These are phyloP conservation scores for Dioszegia aurantiaca DNA, from an alignment of 768 basidiomycete genomes.

Conservation along the genomic window DNA sequence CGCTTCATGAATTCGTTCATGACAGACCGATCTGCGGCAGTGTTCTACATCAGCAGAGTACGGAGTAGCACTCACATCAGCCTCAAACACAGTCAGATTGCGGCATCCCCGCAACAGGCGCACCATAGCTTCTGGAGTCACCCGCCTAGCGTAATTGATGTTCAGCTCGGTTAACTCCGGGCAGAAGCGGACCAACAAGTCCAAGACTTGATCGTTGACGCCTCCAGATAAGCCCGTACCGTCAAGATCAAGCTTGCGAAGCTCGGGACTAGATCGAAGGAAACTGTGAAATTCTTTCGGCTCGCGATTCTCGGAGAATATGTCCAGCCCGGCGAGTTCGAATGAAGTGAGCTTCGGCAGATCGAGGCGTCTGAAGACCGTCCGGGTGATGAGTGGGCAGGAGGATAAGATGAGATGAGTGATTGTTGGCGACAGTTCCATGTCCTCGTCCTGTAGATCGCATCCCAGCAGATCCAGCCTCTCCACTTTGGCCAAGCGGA, in stretches of 20 bases:
- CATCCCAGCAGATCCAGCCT: constrained; percentile 36
- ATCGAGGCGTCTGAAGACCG: constrained; percentile 68
- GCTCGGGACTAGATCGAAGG: constrained; percentile 65
- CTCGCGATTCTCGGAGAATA: constrained; percentile 57
- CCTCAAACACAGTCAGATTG: constrained; percentile 66
- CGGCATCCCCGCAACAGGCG: constrained; percentile 65
- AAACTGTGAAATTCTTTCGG: constrained; percentile 59
- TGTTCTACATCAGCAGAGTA: constrained; percentile 26
- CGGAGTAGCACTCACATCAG: constrained; percentile 56
- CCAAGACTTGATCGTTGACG: constrained; percentile 70
- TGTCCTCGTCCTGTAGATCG: constrained; percentile 53
- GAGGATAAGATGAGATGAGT: constrained; percentile 73
- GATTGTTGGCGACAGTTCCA: constrained; percentile 70
- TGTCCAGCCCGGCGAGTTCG: constrained; percentile 75
- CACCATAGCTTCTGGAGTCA: constrained; percentile 66
- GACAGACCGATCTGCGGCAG: constrained; percentile 27
- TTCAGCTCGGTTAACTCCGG: constrained; percentile 29
- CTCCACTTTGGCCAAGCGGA: constrained; percentile 48
- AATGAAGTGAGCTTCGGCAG: constrained; percentile 72
- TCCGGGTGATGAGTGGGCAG: constrained; percentile 67
- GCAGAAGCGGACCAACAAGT: constrained; percentile 60
- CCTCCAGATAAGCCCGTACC: constrained; percentile 60
- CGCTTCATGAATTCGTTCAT: constrained; percentile 28
- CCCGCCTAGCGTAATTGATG: constrained; percentile 58
- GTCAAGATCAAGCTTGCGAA: constrained; percentile 80